phyloP scores from a whole-genome alignment of 225 moss, liverwort and hornwort species.

The Sphagnum tenellum region DNA sequence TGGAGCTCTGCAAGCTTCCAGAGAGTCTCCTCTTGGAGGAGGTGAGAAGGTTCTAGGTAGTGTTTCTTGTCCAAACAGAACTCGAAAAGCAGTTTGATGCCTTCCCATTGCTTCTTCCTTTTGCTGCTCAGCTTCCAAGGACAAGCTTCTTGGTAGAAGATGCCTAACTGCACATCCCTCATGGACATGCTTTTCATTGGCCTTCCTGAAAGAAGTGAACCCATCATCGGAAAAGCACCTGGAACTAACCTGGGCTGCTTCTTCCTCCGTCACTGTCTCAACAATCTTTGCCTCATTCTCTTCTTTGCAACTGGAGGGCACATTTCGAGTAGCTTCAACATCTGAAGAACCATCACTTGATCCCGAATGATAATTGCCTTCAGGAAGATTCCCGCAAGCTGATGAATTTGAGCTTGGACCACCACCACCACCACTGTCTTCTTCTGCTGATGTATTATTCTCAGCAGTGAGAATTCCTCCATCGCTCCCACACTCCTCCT shows the following conservation, averaged over 20 bases:
- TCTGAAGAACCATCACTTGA: conserved; percentile 52
- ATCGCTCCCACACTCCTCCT: conserved; percentile 19
- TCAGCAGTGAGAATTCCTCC: conserved; percentile 11
- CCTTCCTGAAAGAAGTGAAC: no score
- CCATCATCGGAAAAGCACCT: no score
- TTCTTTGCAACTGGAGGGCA: conserved; percentile 4
- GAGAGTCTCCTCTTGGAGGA: conserved; percentile 14
- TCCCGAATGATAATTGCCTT: conserved; percentile 25
- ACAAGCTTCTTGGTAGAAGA: no score
- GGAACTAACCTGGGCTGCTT: background rate
- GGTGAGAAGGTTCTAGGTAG: conserved; percentile 45
- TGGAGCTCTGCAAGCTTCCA: no score
- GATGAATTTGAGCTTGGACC: conserved; percentile 56
- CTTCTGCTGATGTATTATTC: background rate
- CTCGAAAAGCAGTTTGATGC: conserved; percentile 46
- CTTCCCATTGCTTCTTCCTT: conserved; percentile 42
- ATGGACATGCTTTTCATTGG: no score
- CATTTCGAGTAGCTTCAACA: conserved; percentile 14
- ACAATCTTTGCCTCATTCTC: conserved; percentile 7
- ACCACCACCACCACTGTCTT: conserved; percentile 10
- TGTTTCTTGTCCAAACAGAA: conserved; percentile 39
- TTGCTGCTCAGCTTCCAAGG: background rate
- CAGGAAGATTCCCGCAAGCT: conserved; percentile 33
- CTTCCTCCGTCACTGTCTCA: conserved; percentile 5
- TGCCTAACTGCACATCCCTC: no score